Evolutionary conservation across 1,284 basidiomycete species (phyloP).

Genomic region (Cutaneotrichosporon cavernicola): DNA sequence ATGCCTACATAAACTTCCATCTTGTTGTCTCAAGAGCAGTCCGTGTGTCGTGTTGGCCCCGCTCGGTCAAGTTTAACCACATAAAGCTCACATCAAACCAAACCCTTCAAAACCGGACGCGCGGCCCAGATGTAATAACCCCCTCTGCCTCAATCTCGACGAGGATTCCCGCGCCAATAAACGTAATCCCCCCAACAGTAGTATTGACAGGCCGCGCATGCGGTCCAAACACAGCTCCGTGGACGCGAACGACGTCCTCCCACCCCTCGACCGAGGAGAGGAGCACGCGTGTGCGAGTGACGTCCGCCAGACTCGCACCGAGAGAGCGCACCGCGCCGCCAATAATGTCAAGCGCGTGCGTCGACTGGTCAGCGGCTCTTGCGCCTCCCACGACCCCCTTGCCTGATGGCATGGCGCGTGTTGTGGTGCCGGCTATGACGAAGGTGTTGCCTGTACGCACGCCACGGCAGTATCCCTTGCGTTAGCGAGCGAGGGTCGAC

Average conservation of each 20-base stretch:
- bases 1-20: background rate
- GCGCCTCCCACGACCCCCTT: constrained; percentile 12
- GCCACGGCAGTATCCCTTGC: constrained; percentile 16
- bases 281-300: constrained; percentile 26
- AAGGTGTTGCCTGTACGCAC: constrained; percentile 17
- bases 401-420: constrained; percentile 17
- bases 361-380: constrained; percentile 21
- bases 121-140: background rate
- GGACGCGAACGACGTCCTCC: constrained; percentile 21
- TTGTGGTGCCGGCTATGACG: constrained; percentile 20
- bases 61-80: too few relatives aligned
- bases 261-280: constrained; percentile 21
- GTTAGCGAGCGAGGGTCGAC: background rate
- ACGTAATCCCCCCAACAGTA: constrained; percentile 21
- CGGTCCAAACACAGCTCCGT: constrained; percentile 20
- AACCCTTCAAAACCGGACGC: background rate
- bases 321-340: constrained; percentile 17
- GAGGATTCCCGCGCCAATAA: constrained; percentile 19
- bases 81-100: background rate
- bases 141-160: constrained; percentile 26
- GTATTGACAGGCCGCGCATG: constrained; percentile 28
- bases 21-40: too few relatives aligned
- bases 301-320: constrained; percentile 23
- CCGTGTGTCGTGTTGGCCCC: too few relatives aligned
- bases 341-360: constrained; percentile 28